Evolutionary conservation across 106 monocot genomes (phyloP), one percentile per base, ranked within the genome.

Genomic region (Dendrobium huoshanense): DNA sequence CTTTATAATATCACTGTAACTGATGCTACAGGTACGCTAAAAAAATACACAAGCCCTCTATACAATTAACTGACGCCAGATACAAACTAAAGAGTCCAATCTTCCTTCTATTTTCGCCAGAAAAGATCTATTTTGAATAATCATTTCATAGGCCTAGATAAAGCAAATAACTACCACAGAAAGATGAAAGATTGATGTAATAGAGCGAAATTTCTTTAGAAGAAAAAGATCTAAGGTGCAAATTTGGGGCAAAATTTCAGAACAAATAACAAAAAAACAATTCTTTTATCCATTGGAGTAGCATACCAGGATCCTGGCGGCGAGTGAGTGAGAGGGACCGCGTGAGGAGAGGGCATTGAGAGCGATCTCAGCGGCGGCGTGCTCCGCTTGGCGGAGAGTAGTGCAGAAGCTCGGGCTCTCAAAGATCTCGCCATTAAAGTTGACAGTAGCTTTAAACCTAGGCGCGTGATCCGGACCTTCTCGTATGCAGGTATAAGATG

Each of bases 381-480:
- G 96, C 91, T 96, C 96, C 5, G 96, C 96, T 82, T 93, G 96
- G 13, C 96, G 84, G 72, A 96, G 91, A 5, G 96, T 96, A 55
- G 89, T 96, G 84, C 89, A 96, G 90, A 96, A 96, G 76, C 79
- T 75, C 18, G 93, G 93, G 78, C 96, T 93, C 85, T 93, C 91
- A 82, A 93, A 93, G 45, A 85, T 47, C 80, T 96, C 93, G 9
- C 96, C 96, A 73, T 93, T 96, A 85, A 96, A 96, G 89, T 91
- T 96, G 45, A 96, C 96, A 22, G 85, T 44, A 29, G 93, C 91
- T 89, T 93, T 96, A 89, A 96, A 96, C 25, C 96, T 77, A 19
- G 93, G 96, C 44, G 96, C 96, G 79, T 96, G 96, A 83, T 96
- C 96, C 16, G 96, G 96, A 5, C 96, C 96, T 65, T 96, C 96